A percentile compares a stretch with the other conserved stretches of the same genome.
phyloP scores from a whole-genome alignment of 306 rosid genomes.

The Elaeagnus macrophylla region DNA sequence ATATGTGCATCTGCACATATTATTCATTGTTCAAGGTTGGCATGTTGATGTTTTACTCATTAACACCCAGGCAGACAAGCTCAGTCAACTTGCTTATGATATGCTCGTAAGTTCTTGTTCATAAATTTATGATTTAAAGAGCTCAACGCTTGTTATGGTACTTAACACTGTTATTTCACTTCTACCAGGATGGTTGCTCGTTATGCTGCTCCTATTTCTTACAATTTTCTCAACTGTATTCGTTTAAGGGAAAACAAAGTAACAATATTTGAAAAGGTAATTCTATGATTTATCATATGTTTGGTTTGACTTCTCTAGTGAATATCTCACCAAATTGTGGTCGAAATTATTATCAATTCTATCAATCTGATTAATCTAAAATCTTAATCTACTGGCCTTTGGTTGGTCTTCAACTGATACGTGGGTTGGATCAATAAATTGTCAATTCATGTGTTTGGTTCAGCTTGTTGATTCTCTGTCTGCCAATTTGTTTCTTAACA shows the following conservation, averaged over 20 bases:
- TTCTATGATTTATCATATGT: slow-evolving; percentile 13
- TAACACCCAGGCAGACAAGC: slow-evolving; percentile 91
- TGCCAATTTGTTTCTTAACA: too few species aligned
- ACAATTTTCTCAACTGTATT: slow-evolving; percentile 91
- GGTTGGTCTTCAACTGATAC: too few species aligned
- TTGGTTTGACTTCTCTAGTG: not conserved
- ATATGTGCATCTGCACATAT: slow-evolving; percentile 97
- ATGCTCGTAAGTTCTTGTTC: slow-evolving; percentile 79
- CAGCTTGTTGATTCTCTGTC: too few species aligned
- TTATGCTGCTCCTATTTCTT: slow-evolving; percentile 94
- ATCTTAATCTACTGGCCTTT: too few species aligned
- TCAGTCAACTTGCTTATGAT: slow-evolving; percentile 97
- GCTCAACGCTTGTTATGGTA: slow-evolving; percentile 11
- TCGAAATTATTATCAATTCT: too few species aligned
- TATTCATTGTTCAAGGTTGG: slow-evolving; percentile 94
- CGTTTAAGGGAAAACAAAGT: slow-evolving; percentile 38
- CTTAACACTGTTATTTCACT: slow-evolving; percentile 10
- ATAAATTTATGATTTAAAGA: slow-evolving; percentile 1
- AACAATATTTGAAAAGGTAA: slow-evolving; percentile 84
- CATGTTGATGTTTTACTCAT: slow-evolving; percentile 77
- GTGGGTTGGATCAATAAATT: too few species aligned
- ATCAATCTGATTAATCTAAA: too few species aligned
- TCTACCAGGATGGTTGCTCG: slow-evolving; percentile 85
- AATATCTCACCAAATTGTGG: slow-evolving; percentile 3
- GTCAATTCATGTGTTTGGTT: too few species aligned